These are phyloP conservation scores for Pyrus pyrifolia DNA, from an alignment of 306 rosid species.

Conservation along the genomic window DNA sequence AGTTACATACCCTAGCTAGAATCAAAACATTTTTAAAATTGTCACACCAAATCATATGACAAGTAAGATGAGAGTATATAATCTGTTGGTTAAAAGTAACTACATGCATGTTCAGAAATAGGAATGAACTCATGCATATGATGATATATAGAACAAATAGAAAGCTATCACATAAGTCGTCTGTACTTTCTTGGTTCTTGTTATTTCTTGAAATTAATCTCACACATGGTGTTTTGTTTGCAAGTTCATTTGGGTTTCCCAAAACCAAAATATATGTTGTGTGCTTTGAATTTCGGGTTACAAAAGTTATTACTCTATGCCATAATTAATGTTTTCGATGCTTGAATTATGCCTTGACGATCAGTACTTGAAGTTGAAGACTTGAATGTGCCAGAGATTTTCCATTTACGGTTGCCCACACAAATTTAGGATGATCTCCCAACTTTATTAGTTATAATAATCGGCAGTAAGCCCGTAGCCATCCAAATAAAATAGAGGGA, in stretches of 20 bases:
- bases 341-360: neutral
- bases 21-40: too few relatives aligned
- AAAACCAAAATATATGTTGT: neutral
- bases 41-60: too few relatives aligned
- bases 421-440: neutral
- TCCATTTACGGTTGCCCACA: neutral
- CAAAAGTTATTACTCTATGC: neutral
- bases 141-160: neutral
- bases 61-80: too few relatives aligned
- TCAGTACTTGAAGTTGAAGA: neutral
- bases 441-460: neutral
- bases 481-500: too few relatives aligned
- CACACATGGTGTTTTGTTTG: neutral
- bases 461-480: too few relatives aligned
- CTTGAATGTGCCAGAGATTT: neutral
- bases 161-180: too few relatives aligned
- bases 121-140: neutral
- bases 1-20: too few relatives aligned
- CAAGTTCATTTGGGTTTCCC: neutral
- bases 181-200: too few relatives aligned
- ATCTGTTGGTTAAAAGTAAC: too few relatives aligned
- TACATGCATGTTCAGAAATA: too few relatives aligned
- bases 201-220: too few relatives aligned
- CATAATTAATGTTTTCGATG: neutral
- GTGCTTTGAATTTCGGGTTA: neutral